These are phyloP conservation scores for Dactylellina parvicollis DNA, from an alignment of 2,329 filamentous ascomycete genomes.

Conservation along the genomic window DNA sequence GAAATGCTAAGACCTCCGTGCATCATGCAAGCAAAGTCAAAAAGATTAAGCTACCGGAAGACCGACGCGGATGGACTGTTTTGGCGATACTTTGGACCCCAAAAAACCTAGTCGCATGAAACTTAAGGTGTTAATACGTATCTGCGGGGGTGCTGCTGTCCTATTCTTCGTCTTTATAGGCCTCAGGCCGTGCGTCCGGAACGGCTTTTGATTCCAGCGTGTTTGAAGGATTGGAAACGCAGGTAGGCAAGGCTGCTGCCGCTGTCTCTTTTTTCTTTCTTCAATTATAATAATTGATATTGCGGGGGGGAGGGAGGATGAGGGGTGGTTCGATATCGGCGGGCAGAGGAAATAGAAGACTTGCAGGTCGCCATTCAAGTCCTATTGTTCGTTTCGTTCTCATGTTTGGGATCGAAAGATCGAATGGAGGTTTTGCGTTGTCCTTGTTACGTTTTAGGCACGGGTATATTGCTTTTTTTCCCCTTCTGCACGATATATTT, in stretches of 20 bases:
- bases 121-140: slow-evolving; percentile 21
- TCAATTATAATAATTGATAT: slow-evolving; percentile 26
- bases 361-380: slow-evolving; percentile 23
- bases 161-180: slow-evolving; percentile 7
- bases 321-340: slow-evolving; percentile 38
- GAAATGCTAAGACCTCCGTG: slow-evolving; percentile 26
- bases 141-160: slow-evolving; percentile 41
- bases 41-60: slow-evolving; percentile 25
- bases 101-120: slow-evolving; percentile 3
- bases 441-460: slow-evolving; percentile 46
- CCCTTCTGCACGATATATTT: no score
- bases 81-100: slow-evolving; percentile 6
- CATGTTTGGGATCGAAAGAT: slow-evolving; percentile 47
- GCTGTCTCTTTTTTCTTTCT: slow-evolving; percentile 1
- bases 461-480: slow-evolving; percentile 33
- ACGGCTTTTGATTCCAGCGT: slow-evolving; percentile 23
- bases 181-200: slow-evolving; percentile 29
- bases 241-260: neutral
- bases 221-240: neutral
- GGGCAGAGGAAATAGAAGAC: slow-evolving; percentile 13
- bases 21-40: slow-evolving; percentile 18
- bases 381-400: neutral
- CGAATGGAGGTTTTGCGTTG: slow-evolving; percentile 46
- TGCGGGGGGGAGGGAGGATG: slow-evolving; percentile 28
- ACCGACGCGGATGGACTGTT: slow-evolving; percentile 20